Evolutionary conservation across 345 rosid species (phyloP).

Genomic region (Rhodomyrtus tomentosa): DNA sequence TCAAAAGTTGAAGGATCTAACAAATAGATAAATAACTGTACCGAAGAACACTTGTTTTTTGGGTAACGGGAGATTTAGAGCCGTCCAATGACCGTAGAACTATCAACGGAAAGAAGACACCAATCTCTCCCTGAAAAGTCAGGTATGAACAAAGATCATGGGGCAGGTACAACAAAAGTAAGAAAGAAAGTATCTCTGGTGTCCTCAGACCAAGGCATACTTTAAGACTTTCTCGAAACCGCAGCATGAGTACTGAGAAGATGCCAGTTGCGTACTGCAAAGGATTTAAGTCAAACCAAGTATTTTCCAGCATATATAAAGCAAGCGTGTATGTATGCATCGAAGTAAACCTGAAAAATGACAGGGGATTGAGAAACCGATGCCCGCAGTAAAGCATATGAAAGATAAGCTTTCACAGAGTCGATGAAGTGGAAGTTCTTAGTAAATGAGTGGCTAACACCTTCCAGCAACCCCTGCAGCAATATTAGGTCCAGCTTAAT

Average conservation of each 20-base stretch:
- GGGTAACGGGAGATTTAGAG: constrained; percentile 58
- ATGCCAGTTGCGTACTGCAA: constrained; percentile 96
- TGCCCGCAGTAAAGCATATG: constrained; percentile 91
- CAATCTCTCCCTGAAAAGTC: constrained; percentile 80
- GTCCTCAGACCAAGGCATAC: constrained; percentile 30
- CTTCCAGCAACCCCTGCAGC: constrained; percentile 87
- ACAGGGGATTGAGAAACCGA: constrained; percentile 81
- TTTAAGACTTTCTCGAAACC: constrained; percentile 93
- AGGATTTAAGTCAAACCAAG: constrained; percentile 8
- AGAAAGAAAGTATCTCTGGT: constrained; percentile 3
- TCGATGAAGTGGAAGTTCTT: constrained; percentile 95
- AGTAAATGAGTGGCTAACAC: constrained; percentile 87
- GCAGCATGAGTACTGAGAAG: constrained; percentile 80
- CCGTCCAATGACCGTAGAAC: constrained; percentile 83
- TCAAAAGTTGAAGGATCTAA: background rate
- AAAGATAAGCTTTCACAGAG: constrained; percentile 95
- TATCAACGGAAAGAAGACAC: constrained; percentile 90
- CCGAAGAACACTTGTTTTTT: constrained; percentile 88
- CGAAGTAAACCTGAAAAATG: constrained; percentile 75
- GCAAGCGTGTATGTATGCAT: constrained; percentile 5
- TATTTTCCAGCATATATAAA: background rate
- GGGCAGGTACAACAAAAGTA: background rate
- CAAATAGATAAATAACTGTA: constrained; percentile 19
- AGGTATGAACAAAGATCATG: background rate
- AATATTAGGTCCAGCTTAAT: background rate